Evolutionary conservation across 139 green algal genomes (phyloP).

Genomic region (Volvox africanus): DNA sequence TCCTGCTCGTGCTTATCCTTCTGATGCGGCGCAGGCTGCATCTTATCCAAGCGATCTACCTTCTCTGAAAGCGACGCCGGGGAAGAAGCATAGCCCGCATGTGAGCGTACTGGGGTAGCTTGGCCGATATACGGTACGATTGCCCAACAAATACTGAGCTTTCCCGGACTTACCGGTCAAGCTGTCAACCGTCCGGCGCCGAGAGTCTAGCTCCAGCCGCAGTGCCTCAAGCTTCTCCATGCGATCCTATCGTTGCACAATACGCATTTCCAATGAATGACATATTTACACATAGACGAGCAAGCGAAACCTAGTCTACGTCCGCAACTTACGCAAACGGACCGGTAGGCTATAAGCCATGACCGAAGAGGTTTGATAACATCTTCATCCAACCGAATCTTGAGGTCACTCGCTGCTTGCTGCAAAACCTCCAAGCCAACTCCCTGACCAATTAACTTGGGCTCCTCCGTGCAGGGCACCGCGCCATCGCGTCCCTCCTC

Average conservation of each 20-base stretch:
- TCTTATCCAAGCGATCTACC: conserved; percentile 53
- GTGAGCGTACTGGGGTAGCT: too few species aligned
- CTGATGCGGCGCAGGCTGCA: conserved; percentile 58
- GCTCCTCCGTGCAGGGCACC: conserved; percentile 67
- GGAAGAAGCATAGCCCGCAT: too few species aligned
- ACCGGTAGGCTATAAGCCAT: conserved; percentile 82
- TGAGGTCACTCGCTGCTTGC: conserved; percentile 72
- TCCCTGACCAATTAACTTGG: conserved; percentile 76
- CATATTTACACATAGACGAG: neutral
- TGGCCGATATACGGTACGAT: too few species aligned
- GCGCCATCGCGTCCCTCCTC: conserved; percentile 82
- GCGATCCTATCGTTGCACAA: conserved; percentile 60
- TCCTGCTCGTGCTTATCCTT: conserved; percentile 76
- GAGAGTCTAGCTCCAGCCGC: conserved; percentile 88
- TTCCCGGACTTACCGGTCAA: conserved; percentile 60
- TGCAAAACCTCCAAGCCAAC: conserved; percentile 79
- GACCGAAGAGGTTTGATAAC: conserved; percentile 84
- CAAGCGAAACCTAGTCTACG: neutral
- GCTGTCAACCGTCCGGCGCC: conserved; percentile 81
- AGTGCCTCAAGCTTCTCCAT: conserved; percentile 86
- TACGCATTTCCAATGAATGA: neutral
- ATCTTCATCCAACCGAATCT: conserved; percentile 81
- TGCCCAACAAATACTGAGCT: neutral
- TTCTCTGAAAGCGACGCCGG: conserved; percentile 24
- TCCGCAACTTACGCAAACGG: conserved; percentile 60